phyloP scores from a whole-genome alignment of 805 yeast species.

The Yamadazyma phyllophila region DNA sequence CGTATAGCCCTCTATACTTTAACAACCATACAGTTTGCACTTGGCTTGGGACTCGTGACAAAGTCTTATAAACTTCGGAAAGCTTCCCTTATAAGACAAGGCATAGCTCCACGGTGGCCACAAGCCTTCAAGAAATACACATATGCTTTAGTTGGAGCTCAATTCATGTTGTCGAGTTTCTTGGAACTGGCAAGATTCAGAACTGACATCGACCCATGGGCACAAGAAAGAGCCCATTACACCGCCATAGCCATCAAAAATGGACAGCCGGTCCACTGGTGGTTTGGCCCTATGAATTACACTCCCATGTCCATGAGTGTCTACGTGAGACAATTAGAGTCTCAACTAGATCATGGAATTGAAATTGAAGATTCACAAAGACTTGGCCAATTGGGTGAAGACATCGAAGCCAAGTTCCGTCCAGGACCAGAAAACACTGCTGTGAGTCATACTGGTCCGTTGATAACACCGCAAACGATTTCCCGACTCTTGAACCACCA shows the following conservation, averaged over 20 bases:
- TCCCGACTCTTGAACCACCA: slow-evolving; percentile 16
- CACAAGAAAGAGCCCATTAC: slow-evolving; percentile 58
- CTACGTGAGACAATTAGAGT: neutral
- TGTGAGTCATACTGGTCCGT: neutral
- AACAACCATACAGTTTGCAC: slow-evolving; percentile 50
- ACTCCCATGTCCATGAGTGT: slow-evolving; percentile 47
- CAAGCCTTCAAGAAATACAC: slow-evolving; percentile 16
- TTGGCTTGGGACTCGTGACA: slow-evolving; percentile 39
- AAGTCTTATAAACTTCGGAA: slow-evolving; percentile 18
- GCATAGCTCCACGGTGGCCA: neutral
- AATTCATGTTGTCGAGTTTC: slow-evolving; percentile 51
- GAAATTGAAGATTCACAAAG: neutral
- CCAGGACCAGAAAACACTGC: neutral
- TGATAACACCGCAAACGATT: neutral
- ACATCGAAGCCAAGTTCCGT: neutral
- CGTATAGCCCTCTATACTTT: slow-evolving; percentile 50
- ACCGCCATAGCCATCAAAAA: slow-evolving; percentile 48
- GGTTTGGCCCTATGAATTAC: slow-evolving; percentile 67
- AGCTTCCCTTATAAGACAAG: neutral
- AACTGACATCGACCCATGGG: slow-evolving; percentile 63
- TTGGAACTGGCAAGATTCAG: slow-evolving; percentile 54
- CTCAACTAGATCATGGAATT: slow-evolving; percentile 8
- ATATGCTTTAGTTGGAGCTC: slow-evolving; percentile 36
- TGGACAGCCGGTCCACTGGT: slow-evolving; percentile 50
- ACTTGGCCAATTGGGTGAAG: neutral